These are phyloP conservation scores for Apiospora phragmitis DNA, from an alignment of 2,329 filamentous ascomycete species.

Conservation along the genomic window DNA sequence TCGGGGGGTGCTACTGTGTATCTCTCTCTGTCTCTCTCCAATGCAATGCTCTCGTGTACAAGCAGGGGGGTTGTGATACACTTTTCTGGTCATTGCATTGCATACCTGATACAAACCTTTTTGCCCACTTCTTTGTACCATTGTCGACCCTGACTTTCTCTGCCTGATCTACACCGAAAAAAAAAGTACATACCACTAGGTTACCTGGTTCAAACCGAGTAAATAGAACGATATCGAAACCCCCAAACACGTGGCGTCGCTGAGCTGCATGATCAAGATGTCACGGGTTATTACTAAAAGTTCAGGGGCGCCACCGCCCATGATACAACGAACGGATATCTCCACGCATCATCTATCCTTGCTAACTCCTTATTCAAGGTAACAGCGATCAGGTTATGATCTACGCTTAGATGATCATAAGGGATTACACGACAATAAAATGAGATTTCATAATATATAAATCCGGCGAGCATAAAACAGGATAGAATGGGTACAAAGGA, in stretches of 20 bases:
- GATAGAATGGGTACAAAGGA: background rate
- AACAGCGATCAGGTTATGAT: background rate
- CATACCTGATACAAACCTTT: background rate
- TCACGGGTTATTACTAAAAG: conserved; percentile 2
- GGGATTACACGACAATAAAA: background rate
- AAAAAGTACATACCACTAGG: too few species aligned
- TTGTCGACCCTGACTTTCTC: too few species aligned
- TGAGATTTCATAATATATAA: too few species aligned
- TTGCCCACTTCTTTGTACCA: background rate
- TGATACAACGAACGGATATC: background rate
- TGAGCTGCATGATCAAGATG: conserved; percentile 3
- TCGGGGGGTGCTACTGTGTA: background rate
- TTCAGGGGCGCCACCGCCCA: background rate
- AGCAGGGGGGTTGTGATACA: background rate
- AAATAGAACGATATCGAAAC: background rate
- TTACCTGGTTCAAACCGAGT: background rate
- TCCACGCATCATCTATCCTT: background rate
- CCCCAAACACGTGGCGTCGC: background rate
- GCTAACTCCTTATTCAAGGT: too few species aligned
- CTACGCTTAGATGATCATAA: background rate
- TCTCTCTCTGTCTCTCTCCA: background rate
- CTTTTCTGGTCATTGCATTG: background rate
- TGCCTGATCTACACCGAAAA: background rate
- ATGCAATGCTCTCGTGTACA: background rate
- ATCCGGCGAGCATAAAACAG: background rate